Percentiles rank a stretch among this genome's conserved stretches.
Conservation (phyloP, 2,329 filamentous ascomycete species). For the Fusarium bulbicola region DNA sequence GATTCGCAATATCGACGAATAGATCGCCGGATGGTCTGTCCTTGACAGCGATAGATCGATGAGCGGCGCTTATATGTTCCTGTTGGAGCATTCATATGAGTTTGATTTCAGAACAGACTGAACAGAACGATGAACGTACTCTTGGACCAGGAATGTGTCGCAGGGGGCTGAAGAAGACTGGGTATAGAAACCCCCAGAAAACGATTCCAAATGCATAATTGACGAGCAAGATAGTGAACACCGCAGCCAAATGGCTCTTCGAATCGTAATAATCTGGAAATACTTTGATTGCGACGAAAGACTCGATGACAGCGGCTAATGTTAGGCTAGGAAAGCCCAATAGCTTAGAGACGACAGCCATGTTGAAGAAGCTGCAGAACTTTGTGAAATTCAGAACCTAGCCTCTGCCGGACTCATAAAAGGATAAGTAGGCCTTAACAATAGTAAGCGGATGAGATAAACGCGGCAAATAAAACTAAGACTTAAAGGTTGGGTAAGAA, state of each 20-base stretch:
- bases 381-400: background rate
- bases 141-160: constrained; percentile 35
- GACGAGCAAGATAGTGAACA: constrained; percentile 5
- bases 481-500: background rate
- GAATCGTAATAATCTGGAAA: constrained; percentile 33
- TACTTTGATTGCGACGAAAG: constrained; percentile 41
- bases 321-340: constrained; percentile 27
- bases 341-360: constrained; percentile 24
- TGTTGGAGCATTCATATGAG: background rate
- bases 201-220: constrained; percentile 36
- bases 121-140: background rate
- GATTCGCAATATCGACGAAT: constrained; percentile 37
- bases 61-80: constrained; percentile 32
- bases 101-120: background rate
- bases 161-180: constrained; percentile 34
- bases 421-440: background rate
- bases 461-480: background rate
- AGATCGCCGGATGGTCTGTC: constrained; percentile 37
- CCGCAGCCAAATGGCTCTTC: constrained; percentile 23
- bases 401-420: background rate
- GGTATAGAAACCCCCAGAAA: constrained; percentile 34
- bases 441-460: background rate
- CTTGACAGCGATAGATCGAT: constrained; percentile 30
- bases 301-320: constrained; percentile 37
- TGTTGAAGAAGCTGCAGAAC: background rate